Conservation (phyloP, 1,284 basidiomycete species). For the Athelia psychrophila region DNA sequence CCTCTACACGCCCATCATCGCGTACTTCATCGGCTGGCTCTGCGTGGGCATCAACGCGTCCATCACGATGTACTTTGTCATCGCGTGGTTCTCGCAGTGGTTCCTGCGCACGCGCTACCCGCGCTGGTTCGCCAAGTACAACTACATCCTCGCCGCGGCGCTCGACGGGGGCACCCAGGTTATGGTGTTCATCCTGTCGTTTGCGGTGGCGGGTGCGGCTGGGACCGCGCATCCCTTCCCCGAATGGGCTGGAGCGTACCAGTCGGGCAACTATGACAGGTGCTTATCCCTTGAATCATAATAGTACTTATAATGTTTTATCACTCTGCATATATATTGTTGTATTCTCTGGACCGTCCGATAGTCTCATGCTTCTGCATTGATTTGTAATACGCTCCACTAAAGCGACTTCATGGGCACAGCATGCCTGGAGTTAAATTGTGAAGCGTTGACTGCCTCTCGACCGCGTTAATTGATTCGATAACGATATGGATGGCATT, state of each 20-base stretch:
- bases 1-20: slow-evolving; percentile 39
- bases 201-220: slow-evolving; percentile 69
- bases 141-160: slow-evolving; percentile 50
- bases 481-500: too few relatives aligned
- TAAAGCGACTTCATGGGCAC: too few relatives aligned
- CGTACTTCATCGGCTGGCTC: slow-evolving; percentile 32
- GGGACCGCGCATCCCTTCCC: slow-evolving; percentile 57
- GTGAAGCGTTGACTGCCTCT: too few relatives aligned
- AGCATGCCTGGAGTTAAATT: too few relatives aligned
- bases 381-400: too few relatives aligned
- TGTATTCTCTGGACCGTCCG: too few relatives aligned
- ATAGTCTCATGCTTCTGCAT: too few relatives aligned
- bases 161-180: slow-evolving; percentile 64
- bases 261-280: slow-evolving; percentile 30
- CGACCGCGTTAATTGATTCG: too few relatives aligned
- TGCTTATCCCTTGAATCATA: too few relatives aligned
- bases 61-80: slow-evolving; percentile 34
- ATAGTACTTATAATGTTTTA: too few relatives aligned
- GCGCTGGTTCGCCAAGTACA: slow-evolving; percentile 50
- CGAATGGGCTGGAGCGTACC: slow-evolving; percentile 54
- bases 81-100: slow-evolving; percentile 55
- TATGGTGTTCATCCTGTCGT: slow-evolving; percentile 70
- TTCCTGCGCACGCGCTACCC: slow-evolving; percentile 57
- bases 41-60: slow-evolving; percentile 47
- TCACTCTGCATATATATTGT: too few relatives aligned